Percentiles rank a stretch among this genome's conserved stretches.
phyloP scores from a whole-genome alignment of 805 yeast genomes.

The Metschnikowia kofuensis region DNA sequence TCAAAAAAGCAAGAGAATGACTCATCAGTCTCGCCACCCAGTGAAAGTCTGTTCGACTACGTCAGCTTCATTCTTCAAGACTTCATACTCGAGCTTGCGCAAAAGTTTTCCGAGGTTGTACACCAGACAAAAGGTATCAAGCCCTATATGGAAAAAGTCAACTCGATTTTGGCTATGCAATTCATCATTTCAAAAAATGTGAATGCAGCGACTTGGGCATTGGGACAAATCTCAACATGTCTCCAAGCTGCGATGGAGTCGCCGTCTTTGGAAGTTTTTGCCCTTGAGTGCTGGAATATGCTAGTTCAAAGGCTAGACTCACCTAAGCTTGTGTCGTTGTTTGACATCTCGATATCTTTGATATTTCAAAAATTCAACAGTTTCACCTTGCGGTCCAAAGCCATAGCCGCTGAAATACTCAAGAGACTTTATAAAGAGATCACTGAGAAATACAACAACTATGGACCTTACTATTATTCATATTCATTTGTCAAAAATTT shows the following conservation, averaged over 20 bases:
- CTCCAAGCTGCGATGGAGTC: slow-evolving; percentile 74
- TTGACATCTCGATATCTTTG: slow-evolving; percentile 72
- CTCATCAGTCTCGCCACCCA: slow-evolving; percentile 7
- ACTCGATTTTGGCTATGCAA: slow-evolving; percentile 71
- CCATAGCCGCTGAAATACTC: slow-evolving; percentile 52
- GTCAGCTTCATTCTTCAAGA: slow-evolving; percentile 42
- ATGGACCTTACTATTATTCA: slow-evolving; percentile 52
- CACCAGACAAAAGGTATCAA: slow-evolving; percentile 70
- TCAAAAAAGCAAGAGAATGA: slow-evolving; percentile 11
- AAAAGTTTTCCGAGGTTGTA: slow-evolving; percentile 73
- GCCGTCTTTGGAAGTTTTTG: slow-evolving; percentile 53
- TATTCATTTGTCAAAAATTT: slow-evolving; percentile 37
- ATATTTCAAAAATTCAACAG: slow-evolving; percentile 63
- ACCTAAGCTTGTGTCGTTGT: slow-evolving; percentile 57
- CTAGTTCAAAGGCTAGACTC: slow-evolving; percentile 57
- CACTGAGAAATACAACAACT: slow-evolving; percentile 34
- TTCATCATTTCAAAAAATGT: slow-evolving; percentile 58
- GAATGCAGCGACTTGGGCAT: slow-evolving; percentile 50
- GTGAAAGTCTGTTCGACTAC: slow-evolving; percentile 21
- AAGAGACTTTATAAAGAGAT: slow-evolving; percentile 31
- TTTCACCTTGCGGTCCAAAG: slow-evolving; percentile 49
- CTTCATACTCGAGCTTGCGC: slow-evolving; percentile 71
- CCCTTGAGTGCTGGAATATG: slow-evolving; percentile 66
- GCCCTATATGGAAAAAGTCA: slow-evolving; percentile 68
- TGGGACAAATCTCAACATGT: slow-evolving; percentile 85